These are phyloP conservation scores for Drechslera avenae DNA, from an alignment of 2,329 filamentous ascomycete genomes.

Conservation along the genomic window DNA sequence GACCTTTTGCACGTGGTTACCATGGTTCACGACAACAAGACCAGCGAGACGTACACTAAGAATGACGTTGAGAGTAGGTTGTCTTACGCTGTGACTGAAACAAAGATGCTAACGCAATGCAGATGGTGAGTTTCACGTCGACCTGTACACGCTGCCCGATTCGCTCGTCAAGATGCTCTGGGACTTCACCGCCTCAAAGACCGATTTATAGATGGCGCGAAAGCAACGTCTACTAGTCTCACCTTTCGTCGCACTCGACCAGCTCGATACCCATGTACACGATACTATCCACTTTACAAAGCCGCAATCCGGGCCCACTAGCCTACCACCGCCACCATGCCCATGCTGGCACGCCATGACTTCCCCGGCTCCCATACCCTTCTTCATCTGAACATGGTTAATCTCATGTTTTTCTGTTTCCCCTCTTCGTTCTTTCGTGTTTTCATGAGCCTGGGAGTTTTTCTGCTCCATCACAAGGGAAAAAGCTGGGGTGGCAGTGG, in stretches of 20 bases:
- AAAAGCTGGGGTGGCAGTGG: no score
- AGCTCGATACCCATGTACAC: background rate
- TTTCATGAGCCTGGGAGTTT: no score
- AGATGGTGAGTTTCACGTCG: slow-evolving; percentile 98
- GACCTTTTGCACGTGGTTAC: slow-evolving; percentile 94
- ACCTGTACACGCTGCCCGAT: slow-evolving; percentile 96
- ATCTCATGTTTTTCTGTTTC: no score
- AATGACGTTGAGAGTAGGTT: slow-evolving; percentile 91
- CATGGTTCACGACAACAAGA: slow-evolving; percentile 97
- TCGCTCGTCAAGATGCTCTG: slow-evolving; percentile 88
- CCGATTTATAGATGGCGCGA: slow-evolving; percentile 34
- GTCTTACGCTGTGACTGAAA: background rate
- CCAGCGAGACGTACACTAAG: slow-evolving; percentile 90
- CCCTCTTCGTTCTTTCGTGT: no score
- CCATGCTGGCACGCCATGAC: no score
- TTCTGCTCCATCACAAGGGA: no score
- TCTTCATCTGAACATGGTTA: background rate
- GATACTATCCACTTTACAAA: background rate
- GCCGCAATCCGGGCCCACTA: no score
- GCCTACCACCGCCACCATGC: no score
- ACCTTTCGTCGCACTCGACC: background rate
- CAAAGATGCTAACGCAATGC: slow-evolving; percentile 26
- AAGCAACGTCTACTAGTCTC: background rate
- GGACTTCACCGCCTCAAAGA: slow-evolving; percentile 69
- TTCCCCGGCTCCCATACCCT: background rate